Evolutionary conservation across 495 filamentous ascomycete species (phyloP), one percentile per base, ranked within the genome.

Genomic region (Cetradonia linearis): DNA sequence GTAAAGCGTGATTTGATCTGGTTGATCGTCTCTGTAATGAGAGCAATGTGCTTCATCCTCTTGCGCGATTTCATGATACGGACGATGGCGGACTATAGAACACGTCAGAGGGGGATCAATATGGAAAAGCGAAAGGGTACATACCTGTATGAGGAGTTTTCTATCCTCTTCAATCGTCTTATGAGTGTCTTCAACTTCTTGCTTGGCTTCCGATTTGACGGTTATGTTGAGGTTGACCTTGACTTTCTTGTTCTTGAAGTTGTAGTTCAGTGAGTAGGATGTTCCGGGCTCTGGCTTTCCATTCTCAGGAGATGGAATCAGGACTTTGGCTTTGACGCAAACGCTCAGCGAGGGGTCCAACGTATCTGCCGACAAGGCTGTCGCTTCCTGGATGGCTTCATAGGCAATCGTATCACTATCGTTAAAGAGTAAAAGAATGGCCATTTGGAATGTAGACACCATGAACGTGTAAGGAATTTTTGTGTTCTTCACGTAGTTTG

Each of bases 31-130:
- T 99, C 93, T 66, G 87, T 83, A 47, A 99, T 89, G 11, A 99
- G 83, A 68, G 89, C 84, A 55, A 86, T 82, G 73, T 99, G 92
- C 81, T 95, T 96, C 88, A 96, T 91, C 77, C 86, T 88, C 83
- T 97, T 96, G 58, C 93, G 87, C 1, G 94, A 93, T 73, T 99
- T 99, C 93, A 97, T 99, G 75, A 99, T 96, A 66, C 93, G 86
- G 38, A 99, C 93, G 67, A 99, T 97, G 23, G 91, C 89, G 60
- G 94, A 97, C 94, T 98, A 66, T 58, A 59, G 37, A 46, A 30
- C 18, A 28, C 58, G 20, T 64, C 67, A 70, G 66, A 38, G 33
- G n/a, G 33, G 47, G 20, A 53, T 14, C 52, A 34, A 33, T 28
- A 40, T 28, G n/a, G 48, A 36, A 36, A 25, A 33, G 55, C 20